phyloP scores from a whole-genome alignment of 345 rosid species.

The Bruguiera parviflora region DNA sequence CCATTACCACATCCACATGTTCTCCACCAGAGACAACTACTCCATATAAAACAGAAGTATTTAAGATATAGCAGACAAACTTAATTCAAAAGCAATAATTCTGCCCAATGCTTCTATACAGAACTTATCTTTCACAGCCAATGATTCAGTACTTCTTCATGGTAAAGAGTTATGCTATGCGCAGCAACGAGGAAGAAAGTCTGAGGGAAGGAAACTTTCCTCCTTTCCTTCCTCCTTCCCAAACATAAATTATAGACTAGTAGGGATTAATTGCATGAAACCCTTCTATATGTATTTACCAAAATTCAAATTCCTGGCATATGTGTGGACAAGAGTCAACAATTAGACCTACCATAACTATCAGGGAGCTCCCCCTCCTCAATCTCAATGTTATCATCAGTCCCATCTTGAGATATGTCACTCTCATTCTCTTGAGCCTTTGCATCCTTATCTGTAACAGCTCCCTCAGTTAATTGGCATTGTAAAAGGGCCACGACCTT shows the following conservation, averaged over 20 bases:
- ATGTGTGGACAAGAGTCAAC: neutral
- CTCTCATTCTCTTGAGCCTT: constrained; percentile 38
- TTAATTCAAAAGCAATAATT: neutral
- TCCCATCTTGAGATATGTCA: constrained; percentile 29
- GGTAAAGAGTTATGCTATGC: no score
- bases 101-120: neutral
- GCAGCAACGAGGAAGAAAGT: no score
- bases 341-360: constrained; percentile 60
- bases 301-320: neutral
- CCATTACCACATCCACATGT: constrained; percentile 88
- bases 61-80: constrained; percentile 1
- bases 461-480: constrained; percentile 88
- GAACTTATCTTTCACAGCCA: neutral
- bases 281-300: no score
- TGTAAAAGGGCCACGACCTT: constrained; percentile 77
- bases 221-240: no score
- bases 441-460: constrained; percentile 58
- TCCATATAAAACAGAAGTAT: constrained; percentile 22
- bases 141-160: neutral
- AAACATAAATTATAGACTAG: no score
- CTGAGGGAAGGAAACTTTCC: no score
- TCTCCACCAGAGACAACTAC: constrained; percentile 96
- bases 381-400: constrained; percentile 49
- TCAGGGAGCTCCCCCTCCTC: constrained; percentile 99
- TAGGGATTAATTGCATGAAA: no score